Evolutionary conservation across 2,329 filamentous ascomycete genomes (phyloP).

Genomic region (Penicillium occitanis): DNA sequence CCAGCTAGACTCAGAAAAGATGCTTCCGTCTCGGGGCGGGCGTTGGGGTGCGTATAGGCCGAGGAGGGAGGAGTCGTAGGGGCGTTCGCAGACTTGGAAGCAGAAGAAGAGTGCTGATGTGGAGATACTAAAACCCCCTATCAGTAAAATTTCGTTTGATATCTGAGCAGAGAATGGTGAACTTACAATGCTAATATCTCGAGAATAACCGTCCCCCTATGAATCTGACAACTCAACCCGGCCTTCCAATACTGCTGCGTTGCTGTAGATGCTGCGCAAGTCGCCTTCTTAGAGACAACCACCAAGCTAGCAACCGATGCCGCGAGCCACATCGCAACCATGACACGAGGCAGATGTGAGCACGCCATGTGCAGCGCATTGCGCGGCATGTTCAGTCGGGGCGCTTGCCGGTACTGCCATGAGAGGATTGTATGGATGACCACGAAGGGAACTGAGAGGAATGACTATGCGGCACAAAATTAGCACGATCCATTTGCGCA

Average conservation of each 20-base stretch:
- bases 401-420: conserved; percentile 39
- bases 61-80: conserved; percentile 40
- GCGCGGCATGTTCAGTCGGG: conserved; percentile 33
- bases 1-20: conserved; percentile 36
- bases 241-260: conserved; percentile 35
- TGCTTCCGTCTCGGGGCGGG: conserved; percentile 30
- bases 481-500: neutral
- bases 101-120: conserved; percentile 41
- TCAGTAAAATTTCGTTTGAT: neutral
- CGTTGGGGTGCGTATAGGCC: conserved; percentile 34
- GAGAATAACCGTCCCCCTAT: conserved; percentile 36
- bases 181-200: conserved; percentile 39
- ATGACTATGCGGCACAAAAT: conserved; percentile 29
- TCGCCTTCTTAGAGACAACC: conserved; percentile 37
- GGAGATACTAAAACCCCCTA: conserved; percentile 30
- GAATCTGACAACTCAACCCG: conserved; percentile 40
- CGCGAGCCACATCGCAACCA: conserved; percentile 39
- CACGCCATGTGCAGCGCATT: conserved; percentile 34
- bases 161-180: no score
- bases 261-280: conserved; percentile 33
- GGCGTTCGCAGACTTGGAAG: conserved; percentile 38
- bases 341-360: conserved; percentile 38
- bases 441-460: conserved; percentile 39
- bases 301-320: conserved; percentile 40
- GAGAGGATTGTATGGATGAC: conserved; percentile 41